phyloP scores from a whole-genome alignment of 2,329 filamentous ascomycete genomes.

The Clarireedia sp. region DNA sequence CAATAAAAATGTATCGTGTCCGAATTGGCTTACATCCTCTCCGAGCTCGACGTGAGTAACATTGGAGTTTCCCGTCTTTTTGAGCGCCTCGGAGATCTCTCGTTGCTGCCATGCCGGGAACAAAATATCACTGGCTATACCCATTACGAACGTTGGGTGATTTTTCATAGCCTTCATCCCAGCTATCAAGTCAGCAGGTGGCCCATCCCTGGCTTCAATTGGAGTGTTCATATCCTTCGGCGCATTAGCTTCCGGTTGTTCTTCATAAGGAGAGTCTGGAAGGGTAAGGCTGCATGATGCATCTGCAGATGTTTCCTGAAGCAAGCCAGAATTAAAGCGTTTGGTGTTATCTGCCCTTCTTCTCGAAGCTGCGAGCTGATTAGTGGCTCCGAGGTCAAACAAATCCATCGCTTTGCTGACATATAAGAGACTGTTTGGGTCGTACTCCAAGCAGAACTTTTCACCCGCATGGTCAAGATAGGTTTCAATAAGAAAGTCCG shows the following conservation, averaged over 20 bases:
- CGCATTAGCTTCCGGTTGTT: constrained; percentile 52
- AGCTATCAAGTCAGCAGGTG: constrained; percentile 70
- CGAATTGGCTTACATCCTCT: constrained; percentile 89
- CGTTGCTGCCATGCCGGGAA: constrained; percentile 98
- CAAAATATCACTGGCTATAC: constrained; percentile 89
- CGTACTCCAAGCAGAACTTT: constrained; percentile 96
- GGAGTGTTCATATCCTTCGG: constrained; percentile 30
- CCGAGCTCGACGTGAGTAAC: constrained; percentile 88
- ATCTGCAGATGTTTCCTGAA: constrained; percentile 25
- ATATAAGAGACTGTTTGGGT: constrained; percentile 90
- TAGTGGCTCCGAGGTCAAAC: constrained; percentile 75
- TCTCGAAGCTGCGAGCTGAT: constrained; percentile 54
- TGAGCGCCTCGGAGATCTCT: constrained; percentile 80
- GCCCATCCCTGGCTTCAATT: constrained; percentile 38
- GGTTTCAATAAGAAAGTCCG: constrained; percentile 95
- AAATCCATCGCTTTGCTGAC: constrained; percentile 99
- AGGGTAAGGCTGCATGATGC: constrained; percentile 70
- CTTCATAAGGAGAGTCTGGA: constrained; percentile 76
- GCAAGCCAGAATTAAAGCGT: constrained; percentile 41
- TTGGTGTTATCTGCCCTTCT: constrained; percentile 55
- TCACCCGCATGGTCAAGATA: constrained; percentile 97
- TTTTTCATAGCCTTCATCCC: constrained; percentile 66
- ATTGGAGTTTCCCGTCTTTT: constrained; percentile 65
- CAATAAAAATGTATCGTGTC: constrained; percentile 91
- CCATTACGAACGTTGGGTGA: constrained; percentile 80